These are phyloP conservation scores for Eucalyptus curtisii DNA, from an alignment of 345 rosid genomes.

Conservation along the genomic window DNA sequence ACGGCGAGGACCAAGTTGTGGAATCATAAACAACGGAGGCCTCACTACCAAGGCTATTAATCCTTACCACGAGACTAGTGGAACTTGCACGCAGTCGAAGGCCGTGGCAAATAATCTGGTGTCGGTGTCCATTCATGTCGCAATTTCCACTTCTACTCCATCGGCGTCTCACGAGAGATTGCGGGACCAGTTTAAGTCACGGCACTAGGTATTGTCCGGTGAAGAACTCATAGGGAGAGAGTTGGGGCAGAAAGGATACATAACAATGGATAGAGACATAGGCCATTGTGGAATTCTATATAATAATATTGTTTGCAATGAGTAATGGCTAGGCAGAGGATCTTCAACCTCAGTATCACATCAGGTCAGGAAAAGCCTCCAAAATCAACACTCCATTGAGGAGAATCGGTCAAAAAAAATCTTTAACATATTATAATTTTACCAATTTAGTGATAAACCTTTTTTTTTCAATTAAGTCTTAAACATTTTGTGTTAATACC, in stretches of 20 bases:
- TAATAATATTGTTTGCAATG: too few relatives aligned
- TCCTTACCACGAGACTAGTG: background rate
- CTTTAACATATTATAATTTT: too few relatives aligned
- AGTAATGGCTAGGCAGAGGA: too few relatives aligned
- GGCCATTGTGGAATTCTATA: background rate
- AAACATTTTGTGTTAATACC: rapidly evolving
- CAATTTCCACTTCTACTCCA: background rate
- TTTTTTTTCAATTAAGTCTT: too few relatives aligned
- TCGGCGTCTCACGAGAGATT: background rate
- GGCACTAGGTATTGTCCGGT: background rate
- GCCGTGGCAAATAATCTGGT: background rate
- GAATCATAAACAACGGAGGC: constrained; percentile 4
- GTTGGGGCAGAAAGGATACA: constrained; percentile 3
- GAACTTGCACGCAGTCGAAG: constrained; percentile 5
- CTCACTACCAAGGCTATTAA: constrained; percentile 2
- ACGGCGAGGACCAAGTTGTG: constrained; percentile 6
- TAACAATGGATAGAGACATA: background rate
- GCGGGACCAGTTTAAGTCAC: background rate
- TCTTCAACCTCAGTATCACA: too few relatives aligned
- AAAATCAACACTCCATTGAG: too few relatives aligned
- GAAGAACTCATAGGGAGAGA: constrained; percentile 8
- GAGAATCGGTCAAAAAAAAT: too few relatives aligned
- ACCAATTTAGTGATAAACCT: too few relatives aligned
- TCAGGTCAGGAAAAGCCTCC: too few relatives aligned
- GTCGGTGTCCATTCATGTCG: constrained; percentile 5